Percentiles rank a stretch among this genome's conserved stretches.
These are phyloP conservation scores for Artomyces pyxidatus DNA, from an alignment of 768 basidiomycete genomes.

Conservation along the genomic window DNA sequence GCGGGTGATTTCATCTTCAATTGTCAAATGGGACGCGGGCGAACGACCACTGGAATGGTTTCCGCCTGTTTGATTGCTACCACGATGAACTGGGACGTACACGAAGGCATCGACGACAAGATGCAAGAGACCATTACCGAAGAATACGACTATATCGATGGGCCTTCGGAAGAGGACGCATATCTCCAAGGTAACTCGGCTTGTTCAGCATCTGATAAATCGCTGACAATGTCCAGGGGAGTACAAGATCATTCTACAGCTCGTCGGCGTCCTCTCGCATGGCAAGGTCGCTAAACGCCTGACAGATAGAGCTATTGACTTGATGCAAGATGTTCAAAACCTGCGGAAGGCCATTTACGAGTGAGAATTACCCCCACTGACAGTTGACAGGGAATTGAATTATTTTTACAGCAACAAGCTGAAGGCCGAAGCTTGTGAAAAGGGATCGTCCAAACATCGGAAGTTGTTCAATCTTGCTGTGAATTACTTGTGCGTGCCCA, in stretches of 20 bases:
- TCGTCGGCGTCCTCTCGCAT: conserved; percentile 85
- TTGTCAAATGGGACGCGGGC: conserved; percentile 90
- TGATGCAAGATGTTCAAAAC: conserved; percentile 97
- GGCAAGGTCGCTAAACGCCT: conserved; percentile 90
- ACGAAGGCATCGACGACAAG: conserved; percentile 28
- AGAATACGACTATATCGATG: conserved; percentile 66
- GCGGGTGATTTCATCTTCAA: conserved; percentile 87
- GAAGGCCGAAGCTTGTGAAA: conserved; percentile 76
- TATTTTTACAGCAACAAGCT: conserved; percentile 70
- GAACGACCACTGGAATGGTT: conserved; percentile 96
- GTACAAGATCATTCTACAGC: conserved; percentile 93
- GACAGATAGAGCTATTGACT: conserved; percentile 82
- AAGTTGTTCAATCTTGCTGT: conserved; percentile 70
- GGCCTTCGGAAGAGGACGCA: conserved; percentile 80
- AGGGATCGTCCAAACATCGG: conserved; percentile 66
- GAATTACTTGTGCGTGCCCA: conserved; percentile 69
- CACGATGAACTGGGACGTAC: conserved; percentile 48
- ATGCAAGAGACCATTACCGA: conserved; percentile 31
- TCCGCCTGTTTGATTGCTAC: conserved; percentile 82
- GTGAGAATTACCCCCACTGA: conserved; percentile 34
- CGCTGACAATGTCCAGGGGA: conserved; percentile 50
- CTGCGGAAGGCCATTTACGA: conserved; percentile 92
- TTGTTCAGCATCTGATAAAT: background rate
- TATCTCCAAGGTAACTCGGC: conserved; percentile 65
- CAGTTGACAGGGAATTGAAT: background rate